Base-by-base conservation (phyloP, 306 rosid genomes). In the Heteromeles arbutifolia region DNA sequence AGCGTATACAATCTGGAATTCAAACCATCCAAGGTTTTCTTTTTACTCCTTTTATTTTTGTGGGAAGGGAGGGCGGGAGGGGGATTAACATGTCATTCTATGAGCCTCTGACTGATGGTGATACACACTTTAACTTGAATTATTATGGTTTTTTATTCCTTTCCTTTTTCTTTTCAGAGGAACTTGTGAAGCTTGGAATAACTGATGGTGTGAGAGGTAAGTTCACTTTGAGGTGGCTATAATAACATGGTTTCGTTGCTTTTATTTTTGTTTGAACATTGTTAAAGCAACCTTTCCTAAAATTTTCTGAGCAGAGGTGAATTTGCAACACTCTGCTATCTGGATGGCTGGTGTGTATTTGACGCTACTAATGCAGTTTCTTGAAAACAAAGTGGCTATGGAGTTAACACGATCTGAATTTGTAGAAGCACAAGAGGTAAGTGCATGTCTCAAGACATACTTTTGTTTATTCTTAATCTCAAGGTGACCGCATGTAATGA, bases 281-380 rank as follows among this genome's bases (percentile, higher is more conserved):
- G 21, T 65, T 62, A 68, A 41, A 57, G 41, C 64, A 86, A 77
- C 74, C 72, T 82, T 73, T 67, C 67, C 76, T 77, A 59, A 72
- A 18, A 70, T 88, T 85, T 77, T 29, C 73, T 76, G 45, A 79
- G 74, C 97, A 95, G 98, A 95, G 84, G 96, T 88, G 79, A 90
- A 91, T 86, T 86, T 95, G 89, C 95, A 89, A 71, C 98, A 90
- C 84, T 90, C 97, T 69, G 92, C 97, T 74, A 95, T 92, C 84
- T 92, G 95, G 97, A 95, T 90, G 96, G 96, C 97, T 76, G 97
- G 97, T 65, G 97, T 95, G 80, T 95, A 95, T 88, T 84, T 95
- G 62, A 95, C 86, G 96, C 83, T 95, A 72, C 86, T 92, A 29
- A 89, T 95, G 95, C 98, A 95, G 79, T 89, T 95, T 86, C 95